Conservation (phyloP, 1,284 basidiomycete genomes). For the Gymnopus androsaceus region DNA sequence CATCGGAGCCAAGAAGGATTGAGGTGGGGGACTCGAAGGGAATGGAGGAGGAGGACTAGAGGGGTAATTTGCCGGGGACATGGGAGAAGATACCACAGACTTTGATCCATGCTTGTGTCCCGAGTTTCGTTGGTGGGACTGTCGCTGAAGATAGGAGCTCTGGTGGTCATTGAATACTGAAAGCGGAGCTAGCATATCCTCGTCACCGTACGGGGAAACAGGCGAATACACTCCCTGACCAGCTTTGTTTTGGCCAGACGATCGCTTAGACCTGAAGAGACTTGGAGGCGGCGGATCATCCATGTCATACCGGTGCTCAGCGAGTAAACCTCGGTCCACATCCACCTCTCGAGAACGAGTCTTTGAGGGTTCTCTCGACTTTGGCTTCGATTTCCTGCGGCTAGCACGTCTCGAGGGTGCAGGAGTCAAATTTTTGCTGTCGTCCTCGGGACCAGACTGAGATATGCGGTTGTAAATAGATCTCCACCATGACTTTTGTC, state of each 20-base stretch:
- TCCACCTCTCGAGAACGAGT: slow-evolving; percentile 17
- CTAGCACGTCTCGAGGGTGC: slow-evolving; percentile 9
- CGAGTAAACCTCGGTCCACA: slow-evolving; percentile 12
- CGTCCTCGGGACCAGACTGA: slow-evolving; percentile 38
- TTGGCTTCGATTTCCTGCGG: slow-evolving; percentile 6
- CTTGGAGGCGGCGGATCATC: slow-evolving; percentile 27
- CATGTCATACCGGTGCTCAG: slow-evolving; percentile 16
- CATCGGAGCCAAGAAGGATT: slow-evolving; percentile 3
- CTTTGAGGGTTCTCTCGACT: slow-evolving; percentile 7
- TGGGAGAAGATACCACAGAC: neutral
- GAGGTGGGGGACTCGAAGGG: slow-evolving; percentile 5
- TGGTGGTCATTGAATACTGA: slow-evolving; percentile 10
- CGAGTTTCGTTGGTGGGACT: neutral
- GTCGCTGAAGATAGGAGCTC: slow-evolving; percentile 7
- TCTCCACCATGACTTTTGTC: slow-evolving; percentile 57
- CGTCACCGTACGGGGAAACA: neutral
- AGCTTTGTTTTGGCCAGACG: neutral
- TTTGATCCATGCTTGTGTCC: neutral
- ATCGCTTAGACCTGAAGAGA: slow-evolving; percentile 21
- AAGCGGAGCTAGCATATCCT: slow-evolving; percentile 14
- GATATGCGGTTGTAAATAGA: slow-evolving; percentile 54
- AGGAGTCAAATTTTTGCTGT: slow-evolving; percentile 20
- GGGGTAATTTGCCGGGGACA: neutral
- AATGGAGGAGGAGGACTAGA: slow-evolving; percentile 2
- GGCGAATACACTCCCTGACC: neutral